A percentile compares a stretch with the other conserved stretches of the same genome.
Conservation (phyloP, 805 yeast genomes). For the Clavispora fructus region DNA sequence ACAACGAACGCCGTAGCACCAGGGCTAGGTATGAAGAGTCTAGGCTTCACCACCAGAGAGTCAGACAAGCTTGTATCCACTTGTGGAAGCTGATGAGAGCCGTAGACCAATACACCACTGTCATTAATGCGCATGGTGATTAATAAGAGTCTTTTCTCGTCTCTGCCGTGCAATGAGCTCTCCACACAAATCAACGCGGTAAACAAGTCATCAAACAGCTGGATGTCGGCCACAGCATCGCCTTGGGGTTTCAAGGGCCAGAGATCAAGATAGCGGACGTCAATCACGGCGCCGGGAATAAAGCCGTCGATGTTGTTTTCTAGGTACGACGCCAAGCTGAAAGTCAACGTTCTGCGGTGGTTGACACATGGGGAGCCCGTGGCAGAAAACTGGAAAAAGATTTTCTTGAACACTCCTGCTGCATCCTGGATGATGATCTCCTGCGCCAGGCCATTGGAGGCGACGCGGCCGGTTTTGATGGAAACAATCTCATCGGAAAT, state of each 20-base stretch:
- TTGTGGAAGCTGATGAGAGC: slow-evolving; percentile 62
- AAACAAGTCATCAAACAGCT: slow-evolving; percentile 5
- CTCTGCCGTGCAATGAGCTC: slow-evolving; percentile 8
- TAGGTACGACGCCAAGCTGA: slow-evolving; percentile 23
- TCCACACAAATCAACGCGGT: slow-evolving; percentile 9
- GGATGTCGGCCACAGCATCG: slow-evolving; percentile 8
- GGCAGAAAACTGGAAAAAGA: slow-evolving; percentile 25
- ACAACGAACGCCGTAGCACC: slow-evolving; percentile 56
- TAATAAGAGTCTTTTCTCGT: slow-evolving; percentile 35
- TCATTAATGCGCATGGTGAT: slow-evolving; percentile 49
- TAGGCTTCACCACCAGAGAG: slow-evolving; percentile 31
- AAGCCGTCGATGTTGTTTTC: slow-evolving; percentile 37
- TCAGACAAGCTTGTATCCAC: slow-evolving; percentile 11
- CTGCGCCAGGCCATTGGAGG: slow-evolving; percentile 44
- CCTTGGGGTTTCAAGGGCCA: slow-evolving; percentile 40
- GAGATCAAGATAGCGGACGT: slow-evolving; percentile 58
- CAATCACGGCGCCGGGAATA: slow-evolving; percentile 45
- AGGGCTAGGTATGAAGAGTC: slow-evolving; percentile 53
- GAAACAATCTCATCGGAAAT: slow-evolving; percentile 50
- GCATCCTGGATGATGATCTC: slow-evolving; percentile 42
- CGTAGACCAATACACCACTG: slow-evolving; percentile 50
- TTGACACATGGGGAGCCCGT: slow-evolving; percentile 25
- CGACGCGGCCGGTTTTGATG: slow-evolving; percentile 48
- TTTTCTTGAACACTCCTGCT: slow-evolving; percentile 33
- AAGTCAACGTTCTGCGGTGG: slow-evolving; percentile 19